Conservation (phyloP, 2,329 filamentous ascomycete genomes). For the Knufia petricola region DNA sequence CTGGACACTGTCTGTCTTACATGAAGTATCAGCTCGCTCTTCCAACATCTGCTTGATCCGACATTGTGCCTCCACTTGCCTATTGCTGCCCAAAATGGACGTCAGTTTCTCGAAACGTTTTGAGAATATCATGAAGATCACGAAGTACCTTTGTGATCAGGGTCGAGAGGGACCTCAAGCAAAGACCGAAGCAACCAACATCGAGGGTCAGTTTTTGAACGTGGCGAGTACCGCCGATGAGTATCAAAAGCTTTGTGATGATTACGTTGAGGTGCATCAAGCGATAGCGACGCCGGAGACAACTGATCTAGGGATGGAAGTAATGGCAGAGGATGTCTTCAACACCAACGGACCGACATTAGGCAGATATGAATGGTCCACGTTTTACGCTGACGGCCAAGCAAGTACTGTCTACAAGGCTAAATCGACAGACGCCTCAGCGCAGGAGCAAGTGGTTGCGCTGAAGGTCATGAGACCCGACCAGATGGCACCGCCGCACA, state of each 20-base stretch:
- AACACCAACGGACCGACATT: constrained; percentile 33
- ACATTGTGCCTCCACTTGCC: too few species aligned
- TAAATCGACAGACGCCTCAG: constrained; percentile 27
- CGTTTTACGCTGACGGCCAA: constrained; percentile 55
- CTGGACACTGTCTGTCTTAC: too few species aligned
- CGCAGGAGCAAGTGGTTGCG: constrained; percentile 46
- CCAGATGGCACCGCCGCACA: constrained; percentile 67
- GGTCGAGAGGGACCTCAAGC: constrained; percentile 36
- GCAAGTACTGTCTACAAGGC: constrained; percentile 78
- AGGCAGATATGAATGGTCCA: constrained; percentile 48
- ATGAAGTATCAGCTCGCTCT: too few species aligned
- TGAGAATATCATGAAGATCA: constrained; percentile 51
- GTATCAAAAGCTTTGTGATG: constrained; percentile 38
- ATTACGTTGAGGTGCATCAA: constrained; percentile 29
- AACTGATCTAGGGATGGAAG: constrained; percentile 17
- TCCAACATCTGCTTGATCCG: too few species aligned
- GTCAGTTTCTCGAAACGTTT: constrained; percentile 53
- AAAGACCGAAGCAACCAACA: constrained; percentile 50
- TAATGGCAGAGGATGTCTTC: constrained; percentile 21
- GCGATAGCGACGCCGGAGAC: constrained; percentile 23
- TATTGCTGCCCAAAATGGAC: constrained; percentile 9
- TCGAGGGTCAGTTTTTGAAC: constrained; percentile 57
- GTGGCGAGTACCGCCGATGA: constrained; percentile 50
- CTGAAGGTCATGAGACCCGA: constrained; percentile 78
- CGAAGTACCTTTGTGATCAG: constrained; percentile 38